Conservation (phyloP, 192 early-diverging fungal genomes). For the Coemansia sp. region DNA sequence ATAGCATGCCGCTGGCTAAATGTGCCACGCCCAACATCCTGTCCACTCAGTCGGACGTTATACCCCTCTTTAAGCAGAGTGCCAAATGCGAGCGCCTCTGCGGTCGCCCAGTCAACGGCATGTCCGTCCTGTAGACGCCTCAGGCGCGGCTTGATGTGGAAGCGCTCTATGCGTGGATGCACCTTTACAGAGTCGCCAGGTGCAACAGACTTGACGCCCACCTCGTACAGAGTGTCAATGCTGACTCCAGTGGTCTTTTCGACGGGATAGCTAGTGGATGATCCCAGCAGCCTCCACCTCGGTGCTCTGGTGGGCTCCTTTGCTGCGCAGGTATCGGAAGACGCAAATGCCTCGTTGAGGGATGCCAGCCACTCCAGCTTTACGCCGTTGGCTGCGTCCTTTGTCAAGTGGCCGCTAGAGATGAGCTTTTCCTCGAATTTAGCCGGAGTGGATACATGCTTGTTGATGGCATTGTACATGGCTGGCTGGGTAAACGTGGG, state of each 20-base stretch:
- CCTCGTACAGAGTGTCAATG: conserved; percentile 60
- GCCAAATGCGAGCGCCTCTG: conserved; percentile 92
- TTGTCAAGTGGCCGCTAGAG: conserved; percentile 23
- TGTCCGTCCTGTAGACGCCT: conserved; percentile 71
- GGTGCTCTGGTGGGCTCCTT: conserved; percentile 14
- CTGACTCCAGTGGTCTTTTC: conserved; percentile 65
- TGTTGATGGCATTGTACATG: conserved; percentile 92
- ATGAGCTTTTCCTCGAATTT: conserved; percentile 73
- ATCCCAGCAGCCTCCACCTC: conserved; percentile 24
- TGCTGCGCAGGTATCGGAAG: conserved; percentile 34
- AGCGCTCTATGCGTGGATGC: conserved; percentile 87
- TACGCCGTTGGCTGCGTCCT: conserved; percentile 18
- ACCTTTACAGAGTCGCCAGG: conserved; percentile 63
- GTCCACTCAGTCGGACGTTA: conserved; percentile 91
- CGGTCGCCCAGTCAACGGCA: conserved; percentile 93
- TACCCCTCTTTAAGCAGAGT: conserved; percentile 81
- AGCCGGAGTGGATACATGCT: conserved; percentile 76
- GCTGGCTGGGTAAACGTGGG: conserved; percentile 95
- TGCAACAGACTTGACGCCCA: conserved; percentile 79
- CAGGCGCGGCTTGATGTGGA: conserved; percentile 85
- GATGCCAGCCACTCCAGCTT: conserved; percentile 28
- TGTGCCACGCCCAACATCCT: conserved; percentile 97
- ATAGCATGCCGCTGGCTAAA: conserved; percentile 97
- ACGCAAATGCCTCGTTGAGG: conserved; percentile 33
- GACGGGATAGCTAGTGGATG: conserved; percentile 11